These are phyloP conservation scores for Ogataea paraovalis DNA, from an alignment of 805 yeast species.

Conservation along the genomic window DNA sequence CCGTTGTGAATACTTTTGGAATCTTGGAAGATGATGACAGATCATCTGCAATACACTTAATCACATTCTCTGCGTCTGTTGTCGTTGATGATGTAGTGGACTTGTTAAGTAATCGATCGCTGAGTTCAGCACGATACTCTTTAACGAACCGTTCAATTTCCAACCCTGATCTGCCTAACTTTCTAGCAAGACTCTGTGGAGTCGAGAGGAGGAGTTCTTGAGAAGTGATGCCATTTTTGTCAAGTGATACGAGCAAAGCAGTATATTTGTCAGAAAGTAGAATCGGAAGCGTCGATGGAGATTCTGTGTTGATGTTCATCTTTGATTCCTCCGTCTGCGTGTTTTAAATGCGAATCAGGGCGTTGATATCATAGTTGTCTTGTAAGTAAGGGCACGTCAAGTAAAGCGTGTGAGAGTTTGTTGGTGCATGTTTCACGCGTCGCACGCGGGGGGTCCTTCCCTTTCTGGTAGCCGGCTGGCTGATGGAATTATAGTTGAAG, in stretches of 20 bases:
- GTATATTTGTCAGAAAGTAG: constrained; percentile 32
- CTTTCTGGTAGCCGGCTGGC: too few species aligned
- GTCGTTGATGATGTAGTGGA: too few species aligned
- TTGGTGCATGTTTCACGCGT: too few species aligned
- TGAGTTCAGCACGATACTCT: constrained; percentile 11
- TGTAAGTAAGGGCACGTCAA: too few species aligned
- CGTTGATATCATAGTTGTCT: too few species aligned
- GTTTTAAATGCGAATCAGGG: too few species aligned
- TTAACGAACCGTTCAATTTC: constrained; percentile 26
- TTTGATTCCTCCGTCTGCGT: background rate
- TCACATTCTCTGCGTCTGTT: background rate
- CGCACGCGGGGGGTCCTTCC: too few species aligned
- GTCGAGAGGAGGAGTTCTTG: constrained; percentile 39
- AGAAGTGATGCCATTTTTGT: constrained; percentile 31
- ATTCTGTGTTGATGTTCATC: constrained; percentile 20
- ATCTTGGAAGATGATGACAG: background rate
- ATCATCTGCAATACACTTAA: background rate
- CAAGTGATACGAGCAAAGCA: constrained; percentile 27
- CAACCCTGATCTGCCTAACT: constrained; percentile 29
- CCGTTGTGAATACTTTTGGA: constrained; percentile 41
- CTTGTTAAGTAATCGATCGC: background rate
- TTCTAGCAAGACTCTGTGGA: constrained; percentile 31
- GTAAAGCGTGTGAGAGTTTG: too few species aligned
- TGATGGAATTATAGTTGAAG: too few species aligned
- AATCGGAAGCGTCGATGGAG: constrained; percentile 24